Conservation (phyloP, 345 rosid species). For the Tarenaya hassleriana region DNA sequence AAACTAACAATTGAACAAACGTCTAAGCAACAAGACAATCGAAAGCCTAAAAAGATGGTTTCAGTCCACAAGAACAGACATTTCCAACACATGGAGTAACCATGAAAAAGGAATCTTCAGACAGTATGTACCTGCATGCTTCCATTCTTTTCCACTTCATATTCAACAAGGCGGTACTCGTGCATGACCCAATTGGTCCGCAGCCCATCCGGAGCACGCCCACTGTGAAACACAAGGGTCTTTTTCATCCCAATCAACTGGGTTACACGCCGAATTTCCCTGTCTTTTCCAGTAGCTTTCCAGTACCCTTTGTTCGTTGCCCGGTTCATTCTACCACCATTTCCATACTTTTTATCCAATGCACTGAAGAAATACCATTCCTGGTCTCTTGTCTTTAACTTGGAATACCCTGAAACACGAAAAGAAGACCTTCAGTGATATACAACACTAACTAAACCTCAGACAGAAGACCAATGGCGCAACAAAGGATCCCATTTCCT, state of each 20-base stretch:
- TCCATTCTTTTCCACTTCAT: slow-evolving; percentile 34
- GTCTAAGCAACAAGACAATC: too few species aligned
- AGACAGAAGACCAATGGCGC: background rate
- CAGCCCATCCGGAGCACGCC: slow-evolving; percentile 55
- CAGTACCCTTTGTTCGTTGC: slow-evolving; percentile 62
- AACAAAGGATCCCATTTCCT: slow-evolving; percentile 1
- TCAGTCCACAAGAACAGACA: background rate
- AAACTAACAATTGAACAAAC: too few species aligned
- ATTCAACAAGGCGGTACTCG: slow-evolving; percentile 59
- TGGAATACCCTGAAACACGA: slow-evolving; percentile 36
- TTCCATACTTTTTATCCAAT: slow-evolving; percentile 53
- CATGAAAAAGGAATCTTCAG: background rate
- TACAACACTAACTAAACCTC: background rate
- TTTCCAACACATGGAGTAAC: background rate
- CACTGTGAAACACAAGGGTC: slow-evolving; percentile 54
- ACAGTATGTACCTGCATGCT: slow-evolving; percentile 36
- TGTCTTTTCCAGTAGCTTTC: slow-evolving; percentile 63
- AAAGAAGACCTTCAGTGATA: background rate
- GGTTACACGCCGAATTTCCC: slow-evolving; percentile 30
- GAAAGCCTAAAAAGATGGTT: too few species aligned
- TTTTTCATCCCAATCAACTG: slow-evolving; percentile 55
- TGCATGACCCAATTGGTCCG: slow-evolving; percentile 83
- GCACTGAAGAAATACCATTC: slow-evolving; percentile 73
- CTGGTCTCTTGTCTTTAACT: slow-evolving; percentile 64
- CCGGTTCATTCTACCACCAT: slow-evolving; percentile 53